These are phyloP conservation scores for Vanderwaltozyma verrucispora DNA, from an alignment of 805 yeast species.

Conservation along the genomic window DNA sequence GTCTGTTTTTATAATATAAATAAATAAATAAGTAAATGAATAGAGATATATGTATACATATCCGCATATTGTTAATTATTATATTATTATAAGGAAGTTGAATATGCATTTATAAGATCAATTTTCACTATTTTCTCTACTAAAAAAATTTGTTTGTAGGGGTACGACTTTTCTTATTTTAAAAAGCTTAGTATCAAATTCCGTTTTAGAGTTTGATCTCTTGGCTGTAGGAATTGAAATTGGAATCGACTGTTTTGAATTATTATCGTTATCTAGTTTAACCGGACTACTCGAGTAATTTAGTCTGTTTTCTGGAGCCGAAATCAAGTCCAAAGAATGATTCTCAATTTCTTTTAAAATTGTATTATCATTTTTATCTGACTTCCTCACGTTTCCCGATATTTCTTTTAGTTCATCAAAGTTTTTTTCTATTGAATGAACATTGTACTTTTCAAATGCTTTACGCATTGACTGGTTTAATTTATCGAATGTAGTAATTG, in stretches of 20 bases:
- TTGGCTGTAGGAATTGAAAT: background rate
- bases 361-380: background rate
- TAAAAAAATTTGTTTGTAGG: too few relatives aligned
- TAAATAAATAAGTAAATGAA: too few relatives aligned
- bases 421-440: background rate
- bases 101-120: too few relatives aligned
- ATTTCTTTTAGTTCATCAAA: too few relatives aligned
- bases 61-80: too few relatives aligned
- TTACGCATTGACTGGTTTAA: slow-evolving; percentile 5
- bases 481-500: slow-evolving; percentile 6
- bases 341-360: background rate
- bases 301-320: background rate
- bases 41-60: too few relatives aligned
- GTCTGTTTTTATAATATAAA: background rate
- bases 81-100: too few relatives aligned
- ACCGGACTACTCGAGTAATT: background rate
- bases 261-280: background rate
- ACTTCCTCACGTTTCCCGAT: too few relatives aligned
- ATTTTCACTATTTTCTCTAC: too few relatives aligned
- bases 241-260: background rate
- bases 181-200: background rate
- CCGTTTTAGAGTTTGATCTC: background rate
- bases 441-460: slow-evolving; percentile 1
- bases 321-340: background rate
- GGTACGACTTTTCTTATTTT: too few relatives aligned